Base-by-base conservation (phyloP, 2,329 filamentous ascomycete genomes). In the Cordyceps fumosorosea region DNA sequence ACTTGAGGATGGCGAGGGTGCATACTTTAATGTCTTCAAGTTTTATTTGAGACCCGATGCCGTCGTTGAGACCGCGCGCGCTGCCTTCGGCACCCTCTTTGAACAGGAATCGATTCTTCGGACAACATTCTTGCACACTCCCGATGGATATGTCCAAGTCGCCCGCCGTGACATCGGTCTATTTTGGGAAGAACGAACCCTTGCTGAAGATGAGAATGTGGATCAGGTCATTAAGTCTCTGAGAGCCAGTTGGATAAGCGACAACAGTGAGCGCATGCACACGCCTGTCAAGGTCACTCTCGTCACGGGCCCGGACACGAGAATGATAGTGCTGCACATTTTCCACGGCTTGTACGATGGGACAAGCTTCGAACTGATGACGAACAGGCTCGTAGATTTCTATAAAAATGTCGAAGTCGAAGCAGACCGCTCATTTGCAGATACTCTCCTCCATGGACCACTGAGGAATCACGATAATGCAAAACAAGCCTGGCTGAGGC, bases 331-430 rank as follows among this genome's bases (percentile, higher is more conserved):
- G 2, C 68, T 96, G 2, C 82, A 89, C 52, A 86, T 96, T 0
- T 96, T 96, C 74, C 93, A 97, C 71, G 91, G 84, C 0, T 73
- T 96, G 0, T 97, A 97, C 67, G 93, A 97, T 73, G 93, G 91
- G 1, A 88, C 84, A 66, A 93, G 91, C 64, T 81, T 96, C 45
- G 80, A 82, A 1, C 72, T 91, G 26, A 80, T 96, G 45, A 79
- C 96, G 22, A 71, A 82, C 3, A 74, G 80, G 22, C 78, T 96
- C 69, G 18, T 69, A 32, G 48, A 56, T 10, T 52, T 67, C 8
- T 73, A 72, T 48, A 16, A 42, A 3, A 58, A 57, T 3, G 26
- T 67, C 52, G 8, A 68, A 63, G 44, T 67, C 2, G 1, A 70
- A 0, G 68, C 71, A 8, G 78, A 77, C 0, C 84, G 85, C 0